Evolutionary conservation across 306 rosid species (phyloP).

Genomic region (Aeschynomene evenia): DNA sequence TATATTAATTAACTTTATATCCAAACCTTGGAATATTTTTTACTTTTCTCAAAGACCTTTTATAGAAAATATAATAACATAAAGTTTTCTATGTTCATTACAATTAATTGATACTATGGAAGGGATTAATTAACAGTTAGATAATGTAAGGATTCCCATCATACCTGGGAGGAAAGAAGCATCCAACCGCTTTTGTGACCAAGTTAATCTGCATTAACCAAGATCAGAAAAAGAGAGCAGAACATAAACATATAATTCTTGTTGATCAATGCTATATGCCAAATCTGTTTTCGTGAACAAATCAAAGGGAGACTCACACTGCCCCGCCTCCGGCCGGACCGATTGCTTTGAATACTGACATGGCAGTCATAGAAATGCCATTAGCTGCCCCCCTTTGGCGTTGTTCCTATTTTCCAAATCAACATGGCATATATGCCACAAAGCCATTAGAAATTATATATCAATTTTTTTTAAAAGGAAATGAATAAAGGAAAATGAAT

Average conservation of each 20-base stretch:
- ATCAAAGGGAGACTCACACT: conserved; percentile 41
- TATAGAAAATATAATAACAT: too few species aligned
- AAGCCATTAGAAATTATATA: neutral
- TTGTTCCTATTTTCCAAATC: conserved; percentile 48
- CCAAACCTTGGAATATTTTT: too few species aligned
- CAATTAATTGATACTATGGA: neutral
- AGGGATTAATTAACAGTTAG: neutral
- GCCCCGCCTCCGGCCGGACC: conserved; percentile 81
- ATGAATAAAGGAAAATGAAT: neutral
- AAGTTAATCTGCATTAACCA: conserved; percentile 22
- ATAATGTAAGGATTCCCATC: neutral
- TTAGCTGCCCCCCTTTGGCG: conserved; percentile 74
- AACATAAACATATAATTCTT: neutral
- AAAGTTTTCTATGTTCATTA: neutral
- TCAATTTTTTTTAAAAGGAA: neutral
- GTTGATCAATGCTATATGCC: neutral
- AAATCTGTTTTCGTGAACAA: neutral
- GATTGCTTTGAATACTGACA: conserved; percentile 67
- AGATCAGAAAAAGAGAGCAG: neutral
- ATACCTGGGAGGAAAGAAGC: conserved; percentile 28
- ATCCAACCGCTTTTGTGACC: conserved; percentile 29
- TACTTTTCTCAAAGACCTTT: too few species aligned
- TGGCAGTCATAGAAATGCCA: conserved; percentile 69
- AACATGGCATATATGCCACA: neutral
- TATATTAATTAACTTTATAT: too few species aligned